Percentiles rank a stretch among this genome's conserved stretches.
phyloP scores from a whole-genome alignment of 1,284 basidiomycete genomes.

The Tilletia caries region DNA sequence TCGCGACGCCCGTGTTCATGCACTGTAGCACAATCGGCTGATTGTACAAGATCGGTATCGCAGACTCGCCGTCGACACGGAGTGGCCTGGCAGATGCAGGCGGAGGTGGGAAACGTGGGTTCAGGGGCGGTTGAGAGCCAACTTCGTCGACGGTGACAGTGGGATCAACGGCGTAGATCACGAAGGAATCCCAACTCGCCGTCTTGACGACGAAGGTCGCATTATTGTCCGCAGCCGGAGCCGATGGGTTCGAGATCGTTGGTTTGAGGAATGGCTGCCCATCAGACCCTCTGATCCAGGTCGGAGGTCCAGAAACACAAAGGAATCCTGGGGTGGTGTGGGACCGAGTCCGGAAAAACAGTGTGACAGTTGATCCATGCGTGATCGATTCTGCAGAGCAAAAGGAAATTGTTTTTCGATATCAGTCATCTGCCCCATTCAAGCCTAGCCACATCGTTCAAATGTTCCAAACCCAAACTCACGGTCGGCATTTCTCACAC shows the following conservation, averaged over 20 bases:
- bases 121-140: not conserved
- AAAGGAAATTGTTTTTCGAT: too few relatives aligned
- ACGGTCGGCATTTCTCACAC: conserved; percentile 72
- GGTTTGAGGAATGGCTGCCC: conserved; percentile 44
- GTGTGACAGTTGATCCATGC: conserved; percentile 88
- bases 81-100: conserved; percentile 84
- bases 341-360: conserved; percentile 89
- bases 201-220: conserved; percentile 57
- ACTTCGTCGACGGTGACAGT: conserved; percentile 66
- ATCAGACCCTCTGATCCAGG: conserved; percentile 48
- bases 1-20: conserved; percentile 84
- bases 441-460: too few relatives aligned
- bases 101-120: conserved; percentile 68
- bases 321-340: conserved; percentile 78
- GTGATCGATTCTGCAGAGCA: conserved; percentile 73
- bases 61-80: not conserved
- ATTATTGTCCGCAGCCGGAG: conserved; percentile 19
- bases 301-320: conserved; percentile 78
- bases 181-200: conserved; percentile 72
- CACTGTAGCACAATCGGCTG: conserved; percentile 93
- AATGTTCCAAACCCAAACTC: conserved; percentile 18
- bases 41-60: conserved; percentile 75
- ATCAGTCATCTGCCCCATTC: too few relatives aligned
- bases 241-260: conserved; percentile 23
- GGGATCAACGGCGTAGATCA: conserved; percentile 75